Base-by-base conservation (phyloP, 768 basidiomycete genomes). In the Cystobasidium ongulense region DNA sequence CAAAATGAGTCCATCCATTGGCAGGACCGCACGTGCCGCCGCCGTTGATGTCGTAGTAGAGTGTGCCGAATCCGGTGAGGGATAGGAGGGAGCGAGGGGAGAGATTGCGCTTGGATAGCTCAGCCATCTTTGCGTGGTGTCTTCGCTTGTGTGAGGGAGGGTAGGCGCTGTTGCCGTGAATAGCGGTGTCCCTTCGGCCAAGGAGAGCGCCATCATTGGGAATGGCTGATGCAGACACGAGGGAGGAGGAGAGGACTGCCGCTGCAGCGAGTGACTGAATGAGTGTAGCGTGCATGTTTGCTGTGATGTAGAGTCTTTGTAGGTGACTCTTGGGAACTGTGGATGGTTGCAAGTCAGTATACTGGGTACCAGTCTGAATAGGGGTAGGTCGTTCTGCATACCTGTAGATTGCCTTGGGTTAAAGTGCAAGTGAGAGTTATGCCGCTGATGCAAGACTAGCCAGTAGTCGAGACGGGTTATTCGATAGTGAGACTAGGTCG, bases 41-140 rank as follows among this genome's bases (percentile, higher is more conserved):
- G 31, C 68, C 68, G 54, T 57, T 57, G 33, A 71, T 54, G 54
- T 71, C 68, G 36, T 71, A 71, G 54, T 71, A 71, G 1, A 71
- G 54, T 5, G 68, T 71, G 13, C 52, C 68, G 27, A 29, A 29
- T 1, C 65, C 65, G 17, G 27, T 53, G 15, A 36, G 15, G 23
- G 41, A 50, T 13, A 46, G 43, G 1, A 67, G 21, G 18, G 57
- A 4, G 5, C 57, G 25, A 23, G 57, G 57, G 29, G 57, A 59
- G 25, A 59, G 11, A 31, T 35, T 29, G 3, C 33, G 25, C 57
- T 59, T 59, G 25, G 57, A 59, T 59, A 59, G 57, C 33, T 59
- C 33, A 59, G 57, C 57, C 11, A 59, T 59, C 57, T 59, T 59
- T 29, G 57, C 57, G 33, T 59, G 57, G 33, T 59, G 57, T 29